phyloP scores from a whole-genome alignment of 352 stramenopile species.

The Pseudoperonospora humuli region DNA sequence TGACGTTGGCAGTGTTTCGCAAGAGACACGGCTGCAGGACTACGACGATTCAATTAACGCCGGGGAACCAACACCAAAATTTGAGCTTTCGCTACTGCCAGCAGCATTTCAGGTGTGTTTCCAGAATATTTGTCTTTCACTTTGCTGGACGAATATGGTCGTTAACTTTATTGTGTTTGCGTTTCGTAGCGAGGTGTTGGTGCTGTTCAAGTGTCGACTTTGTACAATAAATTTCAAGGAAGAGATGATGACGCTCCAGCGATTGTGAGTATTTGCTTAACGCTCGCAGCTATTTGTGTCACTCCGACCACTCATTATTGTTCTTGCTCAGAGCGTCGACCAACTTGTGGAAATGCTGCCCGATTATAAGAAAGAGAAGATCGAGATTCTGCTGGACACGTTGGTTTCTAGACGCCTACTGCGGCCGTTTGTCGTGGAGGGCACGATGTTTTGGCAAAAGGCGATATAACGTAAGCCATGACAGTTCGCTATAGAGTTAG shows the following conservation, averaged over 20 bases:
- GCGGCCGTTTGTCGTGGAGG: constrained; percentile 77
- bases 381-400: constrained; percentile 72
- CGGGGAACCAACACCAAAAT: constrained; percentile 55
- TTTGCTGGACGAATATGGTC: not conserved
- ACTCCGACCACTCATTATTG: constrained; percentile 5
- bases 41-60: constrained; percentile 67
- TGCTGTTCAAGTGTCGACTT: constrained; percentile 73
- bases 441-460: constrained; percentile 80
- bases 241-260: constrained; percentile 40
- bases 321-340: constrained; percentile 43
- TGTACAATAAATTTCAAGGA: constrained; percentile 83
- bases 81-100: constrained; percentile 66
- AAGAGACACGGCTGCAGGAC: constrained; percentile 54
- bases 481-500: constrained; percentile 15
- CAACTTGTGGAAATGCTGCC: constrained; percentile 63
- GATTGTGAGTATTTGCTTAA: constrained; percentile 37
- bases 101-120: constrained; percentile 57
- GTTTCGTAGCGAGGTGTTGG: constrained; percentile 50
- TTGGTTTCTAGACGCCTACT: constrained; percentile 67
- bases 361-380: constrained; percentile 57
- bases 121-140: not conserved
- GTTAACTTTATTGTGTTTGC: constrained; percentile 6
- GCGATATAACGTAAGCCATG: no score
- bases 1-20: constrained; percentile 58
- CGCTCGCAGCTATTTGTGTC: constrained; percentile 1